Evolutionary conservation across 1,139 yeast species (phyloP).

Genomic region (Pichia sp.): DNA sequence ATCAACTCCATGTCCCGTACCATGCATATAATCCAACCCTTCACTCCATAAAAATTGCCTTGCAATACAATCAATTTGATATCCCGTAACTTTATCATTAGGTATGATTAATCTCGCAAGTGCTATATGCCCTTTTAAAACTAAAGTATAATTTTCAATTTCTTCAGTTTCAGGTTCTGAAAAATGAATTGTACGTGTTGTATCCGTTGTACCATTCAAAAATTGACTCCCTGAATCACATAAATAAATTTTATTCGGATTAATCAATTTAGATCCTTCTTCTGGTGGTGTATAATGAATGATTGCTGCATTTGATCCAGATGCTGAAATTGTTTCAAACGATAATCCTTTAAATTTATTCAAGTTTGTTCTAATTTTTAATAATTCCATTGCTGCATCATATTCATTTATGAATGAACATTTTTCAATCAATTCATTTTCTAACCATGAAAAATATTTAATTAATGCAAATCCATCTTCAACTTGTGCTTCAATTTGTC

Average conservation of each 20-base stretch:
- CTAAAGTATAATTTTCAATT: slow-evolving; percentile 72
- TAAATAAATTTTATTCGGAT: slow-evolving; percentile 71
- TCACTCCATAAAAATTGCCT: slow-evolving; percentile 82
- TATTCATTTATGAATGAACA: slow-evolving; percentile 66
- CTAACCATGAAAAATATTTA: slow-evolving; percentile 83
- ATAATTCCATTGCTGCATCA: slow-evolving; percentile 66
- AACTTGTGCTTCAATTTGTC: slow-evolving; percentile 72
- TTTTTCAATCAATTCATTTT: slow-evolving; percentile 49
- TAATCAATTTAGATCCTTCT: slow-evolving; percentile 58
- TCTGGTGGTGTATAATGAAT: slow-evolving; percentile 80
- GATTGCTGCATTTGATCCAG: slow-evolving; percentile 89
- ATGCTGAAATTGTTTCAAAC: slow-evolving; percentile 86
- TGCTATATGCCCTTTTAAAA: slow-evolving; percentile 86
- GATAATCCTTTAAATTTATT: slow-evolving; percentile 73
- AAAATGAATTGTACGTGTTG: slow-evolving; percentile 87
- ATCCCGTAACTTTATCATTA: slow-evolving; percentile 70
- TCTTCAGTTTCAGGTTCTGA: slow-evolving; percentile 64
- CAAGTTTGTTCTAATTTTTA: slow-evolving; percentile 56
- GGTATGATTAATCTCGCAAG: slow-evolving; percentile 77
- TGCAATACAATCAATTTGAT: slow-evolving; percentile 77
- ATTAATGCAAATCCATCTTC: slow-evolving; percentile 83
- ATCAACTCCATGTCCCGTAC: slow-evolving; percentile 98
- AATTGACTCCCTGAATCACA: slow-evolving; percentile 95
- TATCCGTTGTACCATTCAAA: slow-evolving; percentile 92
- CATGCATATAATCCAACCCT: slow-evolving; percentile 91